Evolutionary conservation across 768 basidiomycete species (phyloP), one percentile per base, ranked within the genome.

Genomic region (Mycena olivaceomarginata): DNA sequence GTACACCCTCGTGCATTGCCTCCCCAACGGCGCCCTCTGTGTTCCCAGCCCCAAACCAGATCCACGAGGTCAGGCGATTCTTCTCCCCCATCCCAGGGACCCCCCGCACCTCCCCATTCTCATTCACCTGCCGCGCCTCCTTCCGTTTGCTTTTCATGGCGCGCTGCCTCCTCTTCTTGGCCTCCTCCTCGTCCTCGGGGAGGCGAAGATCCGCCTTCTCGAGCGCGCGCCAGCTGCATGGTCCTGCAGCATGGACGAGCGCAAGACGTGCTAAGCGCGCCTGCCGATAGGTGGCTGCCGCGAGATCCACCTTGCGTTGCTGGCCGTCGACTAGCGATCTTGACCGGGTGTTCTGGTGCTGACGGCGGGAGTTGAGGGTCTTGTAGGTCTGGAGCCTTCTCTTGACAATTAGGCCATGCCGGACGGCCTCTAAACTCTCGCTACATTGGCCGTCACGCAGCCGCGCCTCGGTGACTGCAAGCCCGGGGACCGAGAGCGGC

Each of bases 91-190:
- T 22, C n/a, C 56, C 56, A 9, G 56, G 56, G n/a, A 57, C 56
- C 10, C 56, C 56, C 56, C 22, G 56, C n/a, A 57, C 56, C 56
- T 57, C 56, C 9, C 56, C 56, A 57, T 57, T 57, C 56, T 57
- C 45, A 5, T 46, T 7, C 45, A 51, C 48, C 48, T 51, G 48
- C 48, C 13, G 13, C 5, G 48, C 48, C 6, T 51, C 48, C 20
- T 51, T 51, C 18, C 48, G 12, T 16, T 51, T 51, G 2, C 48
- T 16, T 8, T 51, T 51, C 48, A 51, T 51, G 8, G 48, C 48
- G 1, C 48, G 48, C 48, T 51, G 48, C 48, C 5, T 15, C 48
- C 48, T 51, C 18, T 20, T 51, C 15, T 51, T 51, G 7, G 48
- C 48, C 48, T 51, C 48, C 20, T 51, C 48, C 48, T 51, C 48